Evolutionary conservation across 768 basidiomycete genomes (phyloP).

Genomic region (Crucibulum laeve): DNA sequence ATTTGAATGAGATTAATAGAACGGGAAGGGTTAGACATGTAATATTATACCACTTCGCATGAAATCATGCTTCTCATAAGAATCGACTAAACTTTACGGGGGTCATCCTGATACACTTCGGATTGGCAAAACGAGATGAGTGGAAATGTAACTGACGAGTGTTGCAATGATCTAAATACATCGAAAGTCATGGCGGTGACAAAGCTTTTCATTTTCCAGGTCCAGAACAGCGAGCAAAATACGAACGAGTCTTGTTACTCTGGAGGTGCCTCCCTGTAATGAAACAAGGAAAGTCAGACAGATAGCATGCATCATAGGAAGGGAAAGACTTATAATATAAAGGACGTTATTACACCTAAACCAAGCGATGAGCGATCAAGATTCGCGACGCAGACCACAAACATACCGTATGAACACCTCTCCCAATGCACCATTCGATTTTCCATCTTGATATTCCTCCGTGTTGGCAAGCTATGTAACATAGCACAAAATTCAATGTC

Average conservation of each 20-base stretch:
- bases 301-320: not conserved
- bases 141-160: too few relatives aligned
- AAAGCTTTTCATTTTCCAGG: too few relatives aligned
- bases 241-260: slow-evolving; percentile 28
- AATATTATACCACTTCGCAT: too few relatives aligned
- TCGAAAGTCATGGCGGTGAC: too few relatives aligned
- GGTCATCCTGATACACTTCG: too few relatives aligned
- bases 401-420: slow-evolving; percentile 96
- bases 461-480: slow-evolving; percentile 89
- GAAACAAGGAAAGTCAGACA: slow-evolving; percentile 19
- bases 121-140: too few relatives aligned
- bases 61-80: too few relatives aligned
- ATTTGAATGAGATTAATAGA: too few relatives aligned
- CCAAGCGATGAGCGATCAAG: slow-evolving; percentile 7
- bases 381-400: not conserved
- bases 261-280: slow-evolving; percentile 72
- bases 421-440: slow-evolving; percentile 94
- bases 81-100: too few relatives aligned
- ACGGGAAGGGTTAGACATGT: too few relatives aligned
- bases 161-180: too few relatives aligned
- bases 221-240: too few relatives aligned
- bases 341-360: slow-evolving; percentile 91
- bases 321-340: slow-evolving; percentile 78
- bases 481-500: not conserved
- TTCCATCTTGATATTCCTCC: slow-evolving; percentile 95